Evolutionary conservation across 306 rosid genomes (phyloP), one percentile per base, ranked within the genome.

Genomic region (Vigna unguiculata): DNA sequence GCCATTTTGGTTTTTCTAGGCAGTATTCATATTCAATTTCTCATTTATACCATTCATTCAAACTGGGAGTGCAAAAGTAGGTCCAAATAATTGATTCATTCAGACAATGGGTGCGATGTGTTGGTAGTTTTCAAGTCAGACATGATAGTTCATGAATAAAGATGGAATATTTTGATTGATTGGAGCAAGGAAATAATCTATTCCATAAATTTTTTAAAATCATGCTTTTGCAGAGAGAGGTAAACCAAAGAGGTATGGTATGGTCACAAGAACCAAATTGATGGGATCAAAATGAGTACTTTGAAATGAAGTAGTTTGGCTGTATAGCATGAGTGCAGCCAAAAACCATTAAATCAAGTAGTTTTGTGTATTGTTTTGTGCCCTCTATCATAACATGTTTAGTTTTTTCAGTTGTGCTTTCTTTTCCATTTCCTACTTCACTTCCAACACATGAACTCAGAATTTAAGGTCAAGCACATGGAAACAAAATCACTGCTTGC

Each of bases 91-190:
- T 89, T 89, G 85, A 74, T 67, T 76, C 80, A 70, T 66, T 68
- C 4, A 75, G 78, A 79, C 77, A 79, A 78, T 79, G 79, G 82
- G 84, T 55, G 78, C 69, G 71, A 49, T 82, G 80, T 69, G 46
- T 80, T 46, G 86, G 81, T 60, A 81, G 83, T 65, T 79, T 84
- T 84, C 80, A 78, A 80, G 81, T 85, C 86, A 76, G 85, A 86
- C 82, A 83, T 85, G 91, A 85, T 87, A 46, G 87, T 88, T 85
- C 83, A 75, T 80, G 84, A 85, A 82, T 84, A 84, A 80, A 85
- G 86, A 73, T 81, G 75, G 88, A 88, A 77, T 82, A 71, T 80
- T 76, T 84, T 82, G 82, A 80, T 85, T 82, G 81, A 79, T 65
- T 52, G 78, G 34, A 61, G 71, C 76, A 54, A 74, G 51, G 36